Conservation (phyloP, 2,329 filamentous ascomycete genomes). For the Diatrype stigma region DNA sequence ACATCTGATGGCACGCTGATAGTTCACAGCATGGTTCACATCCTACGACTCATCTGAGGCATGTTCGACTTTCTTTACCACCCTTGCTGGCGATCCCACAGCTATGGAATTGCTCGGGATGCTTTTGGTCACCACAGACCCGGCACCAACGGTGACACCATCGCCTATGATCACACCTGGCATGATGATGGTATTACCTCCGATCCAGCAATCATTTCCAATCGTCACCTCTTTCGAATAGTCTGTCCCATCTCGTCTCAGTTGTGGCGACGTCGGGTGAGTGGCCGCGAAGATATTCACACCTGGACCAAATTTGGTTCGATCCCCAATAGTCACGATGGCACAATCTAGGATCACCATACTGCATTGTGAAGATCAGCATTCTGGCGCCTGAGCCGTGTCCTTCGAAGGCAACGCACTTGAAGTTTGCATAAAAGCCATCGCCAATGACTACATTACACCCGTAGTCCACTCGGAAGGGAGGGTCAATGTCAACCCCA, state of each 20-base stretch:
- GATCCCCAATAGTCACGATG: constrained; percentile 62
- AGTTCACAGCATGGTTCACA: no score
- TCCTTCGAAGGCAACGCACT: constrained; percentile 23
- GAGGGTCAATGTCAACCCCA: constrained; percentile 55
- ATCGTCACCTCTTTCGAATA: constrained; percentile 44
- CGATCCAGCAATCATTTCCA: constrained; percentile 53
- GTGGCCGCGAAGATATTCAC: constrained; percentile 67
- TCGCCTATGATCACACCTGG: constrained; percentile 50
- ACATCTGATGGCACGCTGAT: no score
- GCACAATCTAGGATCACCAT: constrained; percentile 69
- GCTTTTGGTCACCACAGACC: constrained; percentile 46
- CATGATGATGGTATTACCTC: constrained; percentile 44
- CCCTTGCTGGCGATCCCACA: constrained; percentile 43
- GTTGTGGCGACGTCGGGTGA: constrained; percentile 61
- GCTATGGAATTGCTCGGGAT: constrained; percentile 45
- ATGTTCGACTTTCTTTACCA: constrained; percentile 42
- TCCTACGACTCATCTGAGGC: no score
- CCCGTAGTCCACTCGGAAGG: constrained; percentile 61
- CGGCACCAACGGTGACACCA: constrained; percentile 47
- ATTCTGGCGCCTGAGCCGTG: no score
- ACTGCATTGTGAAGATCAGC: constrained; percentile 21
- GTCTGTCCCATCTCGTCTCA: constrained; percentile 42
- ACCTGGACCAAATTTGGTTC: constrained; percentile 68
- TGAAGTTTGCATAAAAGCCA: constrained; percentile 61
- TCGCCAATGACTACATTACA: constrained; percentile 60